Base-by-base conservation (phyloP, 2,329 filamentous ascomycete genomes). In the Kalaharituber pfeilii region DNA sequence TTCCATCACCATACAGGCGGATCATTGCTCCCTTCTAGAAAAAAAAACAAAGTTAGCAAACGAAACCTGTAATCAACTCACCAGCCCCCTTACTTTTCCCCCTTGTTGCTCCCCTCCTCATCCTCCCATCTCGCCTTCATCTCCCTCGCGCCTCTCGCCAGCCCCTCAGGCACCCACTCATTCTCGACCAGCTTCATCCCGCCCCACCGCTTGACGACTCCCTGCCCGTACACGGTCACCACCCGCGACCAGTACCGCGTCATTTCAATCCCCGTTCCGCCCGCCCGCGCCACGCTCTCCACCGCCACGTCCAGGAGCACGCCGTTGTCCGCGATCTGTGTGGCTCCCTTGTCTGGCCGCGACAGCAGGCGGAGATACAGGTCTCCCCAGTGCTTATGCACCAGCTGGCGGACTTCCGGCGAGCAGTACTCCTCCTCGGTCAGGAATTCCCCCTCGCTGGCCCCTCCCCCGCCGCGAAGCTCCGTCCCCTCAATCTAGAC, bases 211-310 rank as follows among this genome's bases (percentile, higher is more conserved):
- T 66, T 64, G 4, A 73, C 62, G 51, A 73, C 67, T 58, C 73
- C 71, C 3, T 67, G 67, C 1, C 71, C 71, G 25, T 72, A 73
- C 58, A 73, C 64, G 57, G 68, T 67, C 15, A 69, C 63, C 7
- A 75, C 66, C 73, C 73, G 75, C 53, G 65, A 67, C 70, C 72
- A 73, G 53, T 75, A 75, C 3, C 67, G 62, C 13, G 67, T 65
- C 67, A 72, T 69, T 0, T 51, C 29, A n/a, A n/a, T n/a, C 26
- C 28, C 39, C 28, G 50, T 56, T 11, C 33, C 39, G 7, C 54
- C 44, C 27, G 57, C 56, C 1, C 42, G 25, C 0, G 55, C 53
- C 0, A 67, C 59, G 3, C 58, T 59, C 2, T 55, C 53, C 13
- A 65, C 51, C 39, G 64, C 65, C 15, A 57, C 54, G 15, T 54